Conservation (phyloP, 805 yeast genomes). For the Candida manassasensis region DNA sequence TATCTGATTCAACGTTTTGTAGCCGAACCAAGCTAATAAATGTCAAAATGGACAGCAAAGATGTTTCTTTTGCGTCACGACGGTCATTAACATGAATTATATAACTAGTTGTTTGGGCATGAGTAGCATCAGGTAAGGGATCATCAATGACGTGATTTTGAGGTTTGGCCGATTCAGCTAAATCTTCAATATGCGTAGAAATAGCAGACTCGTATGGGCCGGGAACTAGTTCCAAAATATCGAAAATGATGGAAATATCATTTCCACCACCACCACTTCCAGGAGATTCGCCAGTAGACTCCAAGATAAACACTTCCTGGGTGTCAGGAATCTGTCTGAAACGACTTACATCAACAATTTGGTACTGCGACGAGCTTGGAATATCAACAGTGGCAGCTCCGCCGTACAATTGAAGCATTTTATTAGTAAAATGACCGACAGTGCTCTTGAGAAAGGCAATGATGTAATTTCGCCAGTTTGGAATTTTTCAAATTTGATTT, state of each 20-base stretch:
- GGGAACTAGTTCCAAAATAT: slow-evolving; percentile 51
- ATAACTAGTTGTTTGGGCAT: slow-evolving; percentile 2
- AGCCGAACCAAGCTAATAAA: slow-evolving; percentile 57
- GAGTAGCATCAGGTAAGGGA: not conserved
- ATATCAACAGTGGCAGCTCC: slow-evolving; percentile 67
- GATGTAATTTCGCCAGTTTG: too few species aligned
- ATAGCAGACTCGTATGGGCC: slow-evolving; percentile 39
- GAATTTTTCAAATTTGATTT: too few species aligned
- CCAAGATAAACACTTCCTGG: slow-evolving; percentile 81
- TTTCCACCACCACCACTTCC: slow-evolving; percentile 1
- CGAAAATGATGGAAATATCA: slow-evolving; percentile 60
- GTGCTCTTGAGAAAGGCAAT: too few species aligned
- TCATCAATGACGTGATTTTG: slow-evolving; percentile 10
- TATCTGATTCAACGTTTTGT: slow-evolving; percentile 50
- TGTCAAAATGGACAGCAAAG: slow-evolving; percentile 23
- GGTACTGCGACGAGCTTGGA: slow-evolving; percentile 41
- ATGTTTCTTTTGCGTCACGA: not conserved
- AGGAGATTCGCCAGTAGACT: slow-evolving; percentile 7
- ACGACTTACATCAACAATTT: slow-evolving; percentile 67
- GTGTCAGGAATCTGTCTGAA: slow-evolving; percentile 86
- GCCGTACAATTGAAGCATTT: slow-evolving; percentile 52
- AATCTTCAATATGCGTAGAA: slow-evolving; percentile 51
- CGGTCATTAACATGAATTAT: slow-evolving; percentile 1
- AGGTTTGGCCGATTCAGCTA: slow-evolving; percentile 26
- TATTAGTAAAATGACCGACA: too few species aligned